A percentile compares a stretch with the other conserved stretches of the same genome.
Evolutionary conservation across 768 basidiomycete genomes (phyloP).

Genomic region (Psilocybe cyanescens): DNA sequence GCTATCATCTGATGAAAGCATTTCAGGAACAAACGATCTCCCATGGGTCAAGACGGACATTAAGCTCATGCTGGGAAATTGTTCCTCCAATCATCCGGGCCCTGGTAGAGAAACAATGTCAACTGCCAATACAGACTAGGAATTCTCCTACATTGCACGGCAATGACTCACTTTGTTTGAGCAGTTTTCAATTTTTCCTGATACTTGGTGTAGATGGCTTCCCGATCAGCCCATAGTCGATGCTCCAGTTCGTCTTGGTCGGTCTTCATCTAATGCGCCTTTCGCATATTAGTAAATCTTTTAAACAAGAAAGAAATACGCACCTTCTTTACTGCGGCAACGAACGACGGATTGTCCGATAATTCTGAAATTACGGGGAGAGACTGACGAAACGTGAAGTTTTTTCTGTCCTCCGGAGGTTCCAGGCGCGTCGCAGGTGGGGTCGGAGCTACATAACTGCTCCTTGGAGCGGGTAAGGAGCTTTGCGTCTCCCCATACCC

Average conservation of each 20-base stretch:
- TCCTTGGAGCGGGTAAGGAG: neutral
- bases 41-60: conserved; percentile 42
- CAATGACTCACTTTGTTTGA: conserved; percentile 59
- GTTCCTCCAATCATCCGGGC: conserved; percentile 67
- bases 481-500: neutral
- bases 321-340: conserved; percentile 56
- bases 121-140: conserved; percentile 1
- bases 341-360: conserved; percentile 54
- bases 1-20: conserved; percentile 57
- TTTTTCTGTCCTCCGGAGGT: conserved; percentile 23
- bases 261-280: conserved; percentile 47
- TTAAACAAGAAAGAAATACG: neutral
- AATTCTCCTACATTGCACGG: neutral
- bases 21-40: neutral
- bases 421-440: neutral
- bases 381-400: conserved; percentile 69
- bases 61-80: conserved; percentile 71
- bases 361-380: conserved; percentile 68
- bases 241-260: conserved; percentile 75
- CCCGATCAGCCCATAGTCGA: conserved; percentile 70
- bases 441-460: neutral
- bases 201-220: conserved; percentile 62
- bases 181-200: conserved; percentile 74
- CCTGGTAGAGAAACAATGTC: conserved; percentile 38
- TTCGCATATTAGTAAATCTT: neutral